Evolutionary conservation across 768 basidiomycete genomes (phyloP).

Genomic region (Leccinum obscurum): DNA sequence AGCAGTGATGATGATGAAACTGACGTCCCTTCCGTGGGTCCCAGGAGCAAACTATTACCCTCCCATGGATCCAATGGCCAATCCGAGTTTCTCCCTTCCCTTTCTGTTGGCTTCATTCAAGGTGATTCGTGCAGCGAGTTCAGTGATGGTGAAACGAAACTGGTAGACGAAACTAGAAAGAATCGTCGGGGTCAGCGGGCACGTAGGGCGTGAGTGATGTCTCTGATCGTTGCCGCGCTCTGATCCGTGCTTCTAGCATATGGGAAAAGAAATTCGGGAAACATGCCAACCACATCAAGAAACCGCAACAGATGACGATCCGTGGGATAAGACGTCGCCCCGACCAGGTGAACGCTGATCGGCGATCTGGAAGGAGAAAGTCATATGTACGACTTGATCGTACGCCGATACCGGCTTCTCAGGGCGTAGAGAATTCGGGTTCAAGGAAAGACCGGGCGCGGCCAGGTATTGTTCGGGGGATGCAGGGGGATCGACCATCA

Average conservation of each 20-base stretch:
- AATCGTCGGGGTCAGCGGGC: slow-evolving; percentile 93
- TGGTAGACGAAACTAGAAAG: slow-evolving; percentile 62
- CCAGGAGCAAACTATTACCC: slow-evolving; percentile 20
- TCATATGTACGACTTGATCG: neutral
- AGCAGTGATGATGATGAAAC: slow-evolving; percentile 24
- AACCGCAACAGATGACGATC: slow-evolving; percentile 36
- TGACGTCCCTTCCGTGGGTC: slow-evolving; percentile 14
- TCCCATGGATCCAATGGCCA: slow-evolving; percentile 25
- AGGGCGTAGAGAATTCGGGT: neutral
- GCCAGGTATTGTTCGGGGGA: neutral
- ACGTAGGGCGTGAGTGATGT: slow-evolving; percentile 78
- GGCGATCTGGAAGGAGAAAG: slow-evolving; percentile 17
- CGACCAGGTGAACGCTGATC: slow-evolving; percentile 13
- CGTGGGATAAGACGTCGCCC: slow-evolving; percentile 16
- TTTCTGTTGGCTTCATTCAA: slow-evolving; percentile 80
- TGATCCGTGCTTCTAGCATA: slow-evolving; percentile 54
- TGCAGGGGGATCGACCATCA: slow-evolving; percentile 40
- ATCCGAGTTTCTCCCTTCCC: slow-evolving; percentile 83
- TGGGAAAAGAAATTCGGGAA: slow-evolving; percentile 98
- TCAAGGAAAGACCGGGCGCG: neutral
- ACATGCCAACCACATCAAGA: slow-evolving; percentile 89
- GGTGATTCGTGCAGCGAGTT: slow-evolving; percentile 81
- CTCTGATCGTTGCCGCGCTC: neutral
- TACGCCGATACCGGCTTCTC: neutral
- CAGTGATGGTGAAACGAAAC: slow-evolving; percentile 60